Base-by-base conservation (phyloP, 176 grass and related monocot species). In the Triticum timopheevii region DNA sequence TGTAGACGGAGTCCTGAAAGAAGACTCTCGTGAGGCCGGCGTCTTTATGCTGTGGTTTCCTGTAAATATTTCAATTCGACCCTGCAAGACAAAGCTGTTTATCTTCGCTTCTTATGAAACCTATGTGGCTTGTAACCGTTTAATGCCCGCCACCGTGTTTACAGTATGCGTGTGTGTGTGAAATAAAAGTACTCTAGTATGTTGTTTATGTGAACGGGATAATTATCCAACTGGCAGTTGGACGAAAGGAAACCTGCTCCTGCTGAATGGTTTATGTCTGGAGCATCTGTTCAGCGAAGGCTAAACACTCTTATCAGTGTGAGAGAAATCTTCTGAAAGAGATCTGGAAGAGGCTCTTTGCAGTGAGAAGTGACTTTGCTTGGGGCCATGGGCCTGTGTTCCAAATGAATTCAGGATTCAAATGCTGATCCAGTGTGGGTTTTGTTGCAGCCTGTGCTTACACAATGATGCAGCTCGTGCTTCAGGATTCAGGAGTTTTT, bases 21-120 rank as follows among this genome's bases (percentile, higher is more conserved):
- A 64, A 63, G 54, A 65, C 39, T 89, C 56, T 40, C 65, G 17
- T 56, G 74, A 77, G 54, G 33, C 71, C 63, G 54, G 19, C 10
- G 61, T 82, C 86, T 85, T 91, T 71, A 85, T 72, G 42, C 69
- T 19, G 23, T 91, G 56, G 62, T 82, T 56, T 52, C 63, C 40
- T 91, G 90, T 91, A 91, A 83, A 88, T 91, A 91, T 64, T 33
- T 75, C 61, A 61, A 77, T 64, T 71, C 30, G 23, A 44, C 49
- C 7, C 52, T 3, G 24, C 63, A 85, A 88, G 77, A 88, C 49
- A 64, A 78, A 80, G 65, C 50, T 71, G 67, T 72, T 72, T 85
- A 27, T 56, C 77, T 70, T 88, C 0, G 13, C 70, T 76, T 78
- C 52, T 49, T 49, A 49, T 88, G 5, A 91, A 77, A 82, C 73